phyloP scores from a whole-genome alignment of 2,329 filamentous ascomycete species.

The Cephalotrichum gorgonifer region DNA sequence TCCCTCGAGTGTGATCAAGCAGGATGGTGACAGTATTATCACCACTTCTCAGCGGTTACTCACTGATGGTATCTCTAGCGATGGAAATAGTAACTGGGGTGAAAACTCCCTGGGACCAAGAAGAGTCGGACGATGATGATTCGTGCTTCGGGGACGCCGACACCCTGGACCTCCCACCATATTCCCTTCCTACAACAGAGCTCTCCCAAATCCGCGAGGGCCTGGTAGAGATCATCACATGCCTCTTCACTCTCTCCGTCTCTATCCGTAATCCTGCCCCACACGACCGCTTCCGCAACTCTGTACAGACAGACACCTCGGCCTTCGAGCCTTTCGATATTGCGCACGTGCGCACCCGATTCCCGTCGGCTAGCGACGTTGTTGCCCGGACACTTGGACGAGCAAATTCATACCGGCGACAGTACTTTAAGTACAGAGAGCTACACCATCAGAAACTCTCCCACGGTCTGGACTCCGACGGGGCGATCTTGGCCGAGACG shows the following conservation, averaged over 20 bases:
- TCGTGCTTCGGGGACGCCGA: not conserved
- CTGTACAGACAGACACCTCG: slow-evolving; percentile 10
- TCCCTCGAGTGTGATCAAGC: too few species aligned
- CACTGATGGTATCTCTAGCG: not conserved
- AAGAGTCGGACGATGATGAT: not conserved
- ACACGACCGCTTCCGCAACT: slow-evolving; percentile 19
- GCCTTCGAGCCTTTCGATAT: slow-evolving; percentile 17
- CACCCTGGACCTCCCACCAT: not conserved
- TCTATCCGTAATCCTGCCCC: slow-evolving; percentile 23
- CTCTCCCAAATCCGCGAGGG: slow-evolving; percentile 10
- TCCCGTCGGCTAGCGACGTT: slow-evolving; percentile 8
- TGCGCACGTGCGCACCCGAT: slow-evolving; percentile 20
- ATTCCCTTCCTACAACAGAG: slow-evolving; percentile 7
- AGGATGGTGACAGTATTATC: too few species aligned
- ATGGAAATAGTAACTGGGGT: not conserved
- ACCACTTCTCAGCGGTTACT: not conserved
- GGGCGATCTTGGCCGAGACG: slow-evolving; percentile 2
- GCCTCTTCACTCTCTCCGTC: slow-evolving; percentile 24
- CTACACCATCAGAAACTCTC: slow-evolving; percentile 21
- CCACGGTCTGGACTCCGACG: slow-evolving; percentile 12
- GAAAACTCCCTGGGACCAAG: not conserved
- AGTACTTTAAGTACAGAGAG: slow-evolving; percentile 25
- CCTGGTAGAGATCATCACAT: slow-evolving; percentile 16
- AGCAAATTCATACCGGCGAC: slow-evolving; percentile 21
- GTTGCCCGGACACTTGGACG: slow-evolving; percentile 17